Base-by-base conservation (phyloP, 2,329 filamentous ascomycete species). In the Sarocladium strictum region DNA sequence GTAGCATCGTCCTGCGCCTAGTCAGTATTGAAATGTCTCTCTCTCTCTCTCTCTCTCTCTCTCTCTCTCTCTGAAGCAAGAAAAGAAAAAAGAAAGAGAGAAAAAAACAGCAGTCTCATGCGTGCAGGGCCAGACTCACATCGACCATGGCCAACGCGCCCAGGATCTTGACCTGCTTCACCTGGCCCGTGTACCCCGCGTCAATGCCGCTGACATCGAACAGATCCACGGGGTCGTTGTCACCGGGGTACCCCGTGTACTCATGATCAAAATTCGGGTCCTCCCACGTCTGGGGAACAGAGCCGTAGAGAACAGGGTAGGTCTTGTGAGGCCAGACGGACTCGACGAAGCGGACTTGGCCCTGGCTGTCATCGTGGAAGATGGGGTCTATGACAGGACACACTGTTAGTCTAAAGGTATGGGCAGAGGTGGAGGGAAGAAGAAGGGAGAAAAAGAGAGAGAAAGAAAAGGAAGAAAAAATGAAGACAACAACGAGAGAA, bases 211-310 rank as follows among this genome's bases (percentile, higher is more conserved):
- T 67, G 35, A 71, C 65, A 29, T 74, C 72, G 15, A 74, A 72
- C 1, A 74, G 52, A 52, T 74, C 72, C 15, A 74, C 66, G 0
- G 72, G 72, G 19, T 74, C 72, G 9, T 75, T 74, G 56, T 75
- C 72, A 0, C 72, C 72, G 1, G 63, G 56, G 6, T 58, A 64
- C 0, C 65, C 65, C 15, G 72, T 74, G 53, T 71, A 70, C 17
- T 65, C 60, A 45, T 74, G 70, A 17, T 70, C 58, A 33, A 67
- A 63, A 56, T 73, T 74, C 21, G 71, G 69, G 51, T 68, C 69
- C 60, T 75, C 72, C 72, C 72, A 75, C 0, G 72, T 75, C 58
- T 74, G 72, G 0, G 72, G 72, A 19, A 75, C 71, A 3, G 72
- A 73, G 0, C 72, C 72, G 50, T 75, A 75, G 24, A 70, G 63